phyloP scores from a whole-genome alignment of 257 asterid species.

The Craterostigma plantagineum region DNA sequence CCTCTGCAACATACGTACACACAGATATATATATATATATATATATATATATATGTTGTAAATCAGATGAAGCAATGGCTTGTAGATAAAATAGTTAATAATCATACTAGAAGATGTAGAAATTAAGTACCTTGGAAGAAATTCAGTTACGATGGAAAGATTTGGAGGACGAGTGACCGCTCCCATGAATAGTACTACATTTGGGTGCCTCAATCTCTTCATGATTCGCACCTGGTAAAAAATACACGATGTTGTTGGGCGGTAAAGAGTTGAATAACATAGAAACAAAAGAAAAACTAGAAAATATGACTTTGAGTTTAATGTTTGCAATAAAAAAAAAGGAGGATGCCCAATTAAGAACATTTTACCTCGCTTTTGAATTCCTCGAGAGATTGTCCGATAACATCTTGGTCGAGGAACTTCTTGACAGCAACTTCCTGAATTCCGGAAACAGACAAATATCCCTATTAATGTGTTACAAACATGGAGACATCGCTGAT shows the following conservation, averaged over 20 bases:
- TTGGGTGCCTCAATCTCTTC: conserved; percentile 95
- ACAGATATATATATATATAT: no score
- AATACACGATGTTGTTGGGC: no score
- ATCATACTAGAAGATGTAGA: no score
- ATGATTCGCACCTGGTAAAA: conserved; percentile 59
- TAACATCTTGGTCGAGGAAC: conserved; percentile 75
- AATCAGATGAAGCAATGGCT: no score
- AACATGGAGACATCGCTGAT: conserved; percentile 6
- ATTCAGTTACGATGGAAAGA: conserved; percentile 88
- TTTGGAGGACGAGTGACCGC: conserved; percentile 90
- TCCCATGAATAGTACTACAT: conserved; percentile 97
- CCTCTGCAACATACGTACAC: no score
- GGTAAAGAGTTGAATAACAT: no score
- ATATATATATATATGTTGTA: no score
- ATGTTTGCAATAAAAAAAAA: no score
- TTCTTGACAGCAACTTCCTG: conserved; percentile 98
- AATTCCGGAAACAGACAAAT: conserved; percentile 12
- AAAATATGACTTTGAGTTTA: no score
- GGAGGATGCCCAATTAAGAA: neutral
- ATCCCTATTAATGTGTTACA: no score
- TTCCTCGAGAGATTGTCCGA: conserved; percentile 92
- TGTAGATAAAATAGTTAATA: no score
- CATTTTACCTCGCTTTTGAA: conserved; percentile 78
- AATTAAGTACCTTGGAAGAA: conserved; percentile 85
- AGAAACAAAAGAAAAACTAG: no score